Conservation (phyloP, 257 asterid genomes). For the Capsicum rhomboideum region DNA sequence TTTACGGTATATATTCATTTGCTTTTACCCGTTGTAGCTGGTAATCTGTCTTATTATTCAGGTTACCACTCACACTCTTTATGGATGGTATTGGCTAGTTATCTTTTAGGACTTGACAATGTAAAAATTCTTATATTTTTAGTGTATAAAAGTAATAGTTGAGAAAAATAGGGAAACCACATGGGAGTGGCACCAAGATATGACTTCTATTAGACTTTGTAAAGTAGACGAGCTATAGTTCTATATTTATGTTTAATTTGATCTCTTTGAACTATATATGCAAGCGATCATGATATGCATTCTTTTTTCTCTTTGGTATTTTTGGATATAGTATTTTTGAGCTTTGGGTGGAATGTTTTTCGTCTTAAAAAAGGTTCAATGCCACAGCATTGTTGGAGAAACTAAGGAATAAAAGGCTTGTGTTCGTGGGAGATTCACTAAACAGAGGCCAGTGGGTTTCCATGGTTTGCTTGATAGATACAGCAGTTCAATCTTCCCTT, state of each 20-base stretch:
- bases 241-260: not conserved
- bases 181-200: not conserved
- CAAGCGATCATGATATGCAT: not conserved
- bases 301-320: not conserved
- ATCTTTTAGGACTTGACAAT: not conserved
- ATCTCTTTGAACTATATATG: not conserved
- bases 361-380: slow-evolving; percentile 64
- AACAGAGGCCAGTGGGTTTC: slow-evolving; percentile 96
- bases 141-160: not conserved
- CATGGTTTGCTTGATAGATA: slow-evolving; percentile 73
- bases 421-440: slow-evolving; percentile 82
- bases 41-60: not conserved
- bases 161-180: not conserved
- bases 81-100: not conserved
- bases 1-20: not conserved
- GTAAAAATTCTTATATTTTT: not conserved
- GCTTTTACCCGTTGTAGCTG: not conserved
- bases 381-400: slow-evolving; percentile 64
- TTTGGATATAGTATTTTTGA: slow-evolving; percentile 13
- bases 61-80: not conserved
- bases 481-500: slow-evolving; percentile 38
- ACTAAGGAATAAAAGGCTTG: slow-evolving; percentile 71
- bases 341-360: slow-evolving; percentile 23
- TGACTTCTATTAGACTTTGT: not conserved
- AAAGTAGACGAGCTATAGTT: not conserved